Base-by-base conservation (phyloP, 345 rosid species). In the Leavenworthia alabamica region DNA sequence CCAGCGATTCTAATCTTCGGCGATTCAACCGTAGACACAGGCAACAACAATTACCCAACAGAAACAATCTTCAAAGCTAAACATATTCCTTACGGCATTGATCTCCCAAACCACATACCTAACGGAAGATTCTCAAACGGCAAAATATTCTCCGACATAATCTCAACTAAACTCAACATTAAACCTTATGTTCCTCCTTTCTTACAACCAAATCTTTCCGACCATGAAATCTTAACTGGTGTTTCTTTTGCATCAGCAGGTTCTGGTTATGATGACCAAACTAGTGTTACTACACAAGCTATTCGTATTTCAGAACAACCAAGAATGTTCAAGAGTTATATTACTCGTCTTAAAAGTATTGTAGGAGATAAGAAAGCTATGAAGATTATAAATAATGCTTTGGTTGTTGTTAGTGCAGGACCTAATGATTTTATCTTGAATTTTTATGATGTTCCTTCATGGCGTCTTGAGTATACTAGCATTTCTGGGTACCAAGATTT, bases 351-450 rank as follows among this genome's bases (percentile, higher is more conserved):
- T 36, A 35, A 31, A 15, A 44, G 56, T 2, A 32, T 64, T 13
- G 62, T 77, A 7, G 82, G 85, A 1, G 63, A 56, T 36, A 64
- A 60, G 9, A 73, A 68, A 13, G 81, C 83, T 37, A 42, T 14
- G 47, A 63, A 58, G 54, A 75, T 72, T 2, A 28, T 80, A 19
- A 19, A 20, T 15, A 32, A 50, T 9, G 74, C 87, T 7, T 29
- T 83, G 23, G 67, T 72, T 17, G 1, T 79, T 49, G 31, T n/a
- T 8, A 14, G 22, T 33, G 45, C 86, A 2, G 86, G 84, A 13
- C 62, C 83, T 7, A 83, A 83, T 41, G 87, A 81, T 31, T 51
- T 51, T 14, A 31, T 51, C 24, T 10, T 29, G 26, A 51, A 51
- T 17, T 51, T 15, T 51, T 51, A 51, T 10, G 40, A 51, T 10